phyloP scores from a whole-genome alignment of 306 rosid genomes.

The Malus sylvestris region DNA sequence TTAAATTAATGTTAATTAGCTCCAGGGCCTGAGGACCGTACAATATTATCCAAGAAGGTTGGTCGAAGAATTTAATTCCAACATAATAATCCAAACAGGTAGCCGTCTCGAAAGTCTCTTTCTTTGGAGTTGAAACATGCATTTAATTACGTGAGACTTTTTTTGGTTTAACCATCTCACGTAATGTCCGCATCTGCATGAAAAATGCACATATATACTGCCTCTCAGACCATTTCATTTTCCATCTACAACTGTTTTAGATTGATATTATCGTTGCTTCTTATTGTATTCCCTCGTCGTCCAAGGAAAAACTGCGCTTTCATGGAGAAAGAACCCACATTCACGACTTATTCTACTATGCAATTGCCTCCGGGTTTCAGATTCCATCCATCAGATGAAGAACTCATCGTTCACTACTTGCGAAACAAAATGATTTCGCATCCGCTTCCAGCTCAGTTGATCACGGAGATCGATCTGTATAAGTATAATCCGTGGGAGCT shows the following conservation, averaged over 20 bases:
- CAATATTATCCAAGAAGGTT: constrained; percentile 5
- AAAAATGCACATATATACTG: constrained; percentile 24
- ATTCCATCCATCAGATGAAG: constrained; percentile 82
- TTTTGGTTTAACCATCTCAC: constrained; percentile 16
- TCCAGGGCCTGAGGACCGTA: background rate
- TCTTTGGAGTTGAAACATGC: constrained; percentile 16
- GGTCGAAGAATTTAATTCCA: constrained; percentile 12
- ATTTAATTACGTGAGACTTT: constrained; percentile 20
- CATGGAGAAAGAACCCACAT: constrained; percentile 35
- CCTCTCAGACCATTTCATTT: constrained; percentile 9
- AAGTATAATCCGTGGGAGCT: constrained; percentile 77
- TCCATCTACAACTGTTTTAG: constrained; percentile 16
- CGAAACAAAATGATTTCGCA: constrained; percentile 44
- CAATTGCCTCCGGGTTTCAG: constrained; percentile 74
- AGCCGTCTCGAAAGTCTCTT: constrained; percentile 19
- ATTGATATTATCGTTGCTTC: constrained; percentile 38
- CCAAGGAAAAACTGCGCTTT: background rate
- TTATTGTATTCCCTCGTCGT: constrained; percentile 19
- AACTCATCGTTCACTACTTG: constrained; percentile 75
- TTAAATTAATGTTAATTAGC: background rate
- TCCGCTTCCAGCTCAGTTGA: constrained; percentile 62
- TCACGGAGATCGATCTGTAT: constrained; percentile 61
- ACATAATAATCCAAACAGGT: constrained; percentile 28
- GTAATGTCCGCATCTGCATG: constrained; percentile 42
- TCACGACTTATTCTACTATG: constrained; percentile 4